Conservation (phyloP, 2,329 filamentous ascomycete genomes). For the Bertia moriformis region DNA sequence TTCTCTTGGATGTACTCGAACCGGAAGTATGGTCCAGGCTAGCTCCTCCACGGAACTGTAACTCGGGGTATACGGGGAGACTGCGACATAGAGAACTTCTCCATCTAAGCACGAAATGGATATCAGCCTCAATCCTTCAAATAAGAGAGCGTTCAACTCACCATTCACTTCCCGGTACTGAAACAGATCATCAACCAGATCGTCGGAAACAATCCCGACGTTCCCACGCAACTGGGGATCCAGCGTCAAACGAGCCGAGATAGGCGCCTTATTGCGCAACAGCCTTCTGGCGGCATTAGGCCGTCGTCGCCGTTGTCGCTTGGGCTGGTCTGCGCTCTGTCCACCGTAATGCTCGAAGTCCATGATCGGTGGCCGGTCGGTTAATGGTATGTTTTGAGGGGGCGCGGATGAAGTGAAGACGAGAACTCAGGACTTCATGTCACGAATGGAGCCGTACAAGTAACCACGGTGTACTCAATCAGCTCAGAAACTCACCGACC, state of each 20-base stretch:
- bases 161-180: not conserved
- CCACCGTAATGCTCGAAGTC: not conserved
- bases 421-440: too few species aligned
- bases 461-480: too few species aligned
- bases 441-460: too few species aligned
- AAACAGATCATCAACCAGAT: constrained; percentile 37
- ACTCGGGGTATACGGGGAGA: constrained; percentile 22
- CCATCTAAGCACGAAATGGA: too few species aligned
- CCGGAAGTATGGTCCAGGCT: constrained; percentile 45
- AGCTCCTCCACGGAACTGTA: constrained; percentile 25
- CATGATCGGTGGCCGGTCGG: too few species aligned
- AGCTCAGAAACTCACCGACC: too few species aligned
- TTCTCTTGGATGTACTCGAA: constrained; percentile 20
- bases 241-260: constrained; percentile 39
- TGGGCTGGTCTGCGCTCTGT: not conserved
- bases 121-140: constrained; percentile 6
- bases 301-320: not conserved
- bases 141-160: constrained; percentile 1
- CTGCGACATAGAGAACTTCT: constrained; percentile 22
- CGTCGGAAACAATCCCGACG: constrained; percentile 40
- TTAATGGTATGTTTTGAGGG: too few species aligned
- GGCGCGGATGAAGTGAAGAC: too few species aligned
- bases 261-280: constrained; percentile 24
- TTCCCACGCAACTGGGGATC: constrained; percentile 43
- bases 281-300: not conserved